Evolutionary conservation across 176 grass and related monocot genomes (phyloP), one percentile per base, ranked within the genome.

Genomic region (Zoysia japonica): DNA sequence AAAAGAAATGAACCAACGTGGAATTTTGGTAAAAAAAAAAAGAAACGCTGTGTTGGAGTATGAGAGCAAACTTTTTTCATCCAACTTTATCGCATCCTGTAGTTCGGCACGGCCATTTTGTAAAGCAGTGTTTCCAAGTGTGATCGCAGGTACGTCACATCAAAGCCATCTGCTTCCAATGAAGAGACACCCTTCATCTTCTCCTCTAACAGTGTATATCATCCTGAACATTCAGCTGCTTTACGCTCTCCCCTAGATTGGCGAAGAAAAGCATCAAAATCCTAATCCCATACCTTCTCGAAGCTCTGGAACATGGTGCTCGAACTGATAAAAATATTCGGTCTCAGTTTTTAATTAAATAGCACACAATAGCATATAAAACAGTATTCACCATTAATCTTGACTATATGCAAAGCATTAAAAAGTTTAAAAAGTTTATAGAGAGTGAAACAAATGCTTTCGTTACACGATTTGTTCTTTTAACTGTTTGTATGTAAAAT

Each of bases 231-330:
- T 67, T 54, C 17, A 96, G 43, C 45, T 14, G 52, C 7, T 50
- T 49, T 9, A 92, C 86, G 39, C 53, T 87, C 4, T 86, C 45
- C 42, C 61, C 82, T 67, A 92, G 43, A 69, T 62, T 74, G 44
- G 85, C 79, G 35, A 90, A 96, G 12, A 71, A 81, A 36, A 76
- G 1, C 87, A 92, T 96, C 54, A 92, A 28, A 28, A 51, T 37
- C 93, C 93, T 20, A 92, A 67, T 13, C 90, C 87, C 70, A 61
- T 82, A 49, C 89, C 92, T 85, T 95, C 92, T 13, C 69, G 80
- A 41, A 91, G 63, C 44, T 81, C 71, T 66, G 72, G 63, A 57
- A 11, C 50, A 66, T 78, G 45, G 48, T 91, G 67, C 76, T 69
- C 61, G 46, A 91, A 47, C 48, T 42, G 77, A 60, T 20, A 45